Evolutionary conservation across 768 basidiomycete genomes (phyloP).

Genomic region (Tulasnella sp.): DNA sequence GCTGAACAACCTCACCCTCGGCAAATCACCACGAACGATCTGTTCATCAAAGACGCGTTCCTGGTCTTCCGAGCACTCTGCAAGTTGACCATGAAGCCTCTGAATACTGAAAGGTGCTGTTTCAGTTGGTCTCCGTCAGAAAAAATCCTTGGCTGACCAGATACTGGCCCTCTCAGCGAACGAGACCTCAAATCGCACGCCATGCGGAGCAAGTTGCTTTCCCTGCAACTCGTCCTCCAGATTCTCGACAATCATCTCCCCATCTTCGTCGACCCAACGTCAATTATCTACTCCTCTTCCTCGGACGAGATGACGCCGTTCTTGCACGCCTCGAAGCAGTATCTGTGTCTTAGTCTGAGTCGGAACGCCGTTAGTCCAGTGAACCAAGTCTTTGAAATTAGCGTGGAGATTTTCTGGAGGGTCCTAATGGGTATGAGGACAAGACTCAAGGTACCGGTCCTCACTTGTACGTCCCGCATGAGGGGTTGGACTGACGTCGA

Average conservation of each 20-base stretch:
- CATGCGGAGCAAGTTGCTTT: slow-evolving; percentile 94
- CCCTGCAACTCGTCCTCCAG: slow-evolving; percentile 88
- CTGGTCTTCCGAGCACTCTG: slow-evolving; percentile 95
- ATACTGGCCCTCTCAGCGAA: slow-evolving; percentile 52
- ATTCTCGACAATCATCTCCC: slow-evolving; percentile 88
- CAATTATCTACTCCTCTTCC: slow-evolving; percentile 90
- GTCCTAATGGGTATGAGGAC: slow-evolving; percentile 91
- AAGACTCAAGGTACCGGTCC: slow-evolving; percentile 74
- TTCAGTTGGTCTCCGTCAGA: background rate
- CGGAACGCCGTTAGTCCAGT: slow-evolving; percentile 95
- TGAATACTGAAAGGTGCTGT: slow-evolving; percentile 83
- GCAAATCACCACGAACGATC: slow-evolving; percentile 71
- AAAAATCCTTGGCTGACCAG: background rate
- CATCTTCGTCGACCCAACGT: slow-evolving; percentile 78
- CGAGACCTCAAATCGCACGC: slow-evolving; percentile 94
- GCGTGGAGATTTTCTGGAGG: slow-evolving; percentile 98
- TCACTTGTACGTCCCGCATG: background rate
- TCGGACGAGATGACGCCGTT: slow-evolving; percentile 85
- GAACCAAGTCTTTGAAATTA: slow-evolving; percentile 94
- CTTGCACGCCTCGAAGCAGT: slow-evolving; percentile 91
- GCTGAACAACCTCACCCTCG: slow-evolving; percentile 32
- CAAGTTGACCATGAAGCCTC: slow-evolving; percentile 96
- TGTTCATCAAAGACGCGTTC: slow-evolving; percentile 97
- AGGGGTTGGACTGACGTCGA: background rate
- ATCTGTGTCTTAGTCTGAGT: slow-evolving; percentile 86